Conservation (phyloP, 176 grass and related monocot species). For the Rhynchospora pubera region DNA sequence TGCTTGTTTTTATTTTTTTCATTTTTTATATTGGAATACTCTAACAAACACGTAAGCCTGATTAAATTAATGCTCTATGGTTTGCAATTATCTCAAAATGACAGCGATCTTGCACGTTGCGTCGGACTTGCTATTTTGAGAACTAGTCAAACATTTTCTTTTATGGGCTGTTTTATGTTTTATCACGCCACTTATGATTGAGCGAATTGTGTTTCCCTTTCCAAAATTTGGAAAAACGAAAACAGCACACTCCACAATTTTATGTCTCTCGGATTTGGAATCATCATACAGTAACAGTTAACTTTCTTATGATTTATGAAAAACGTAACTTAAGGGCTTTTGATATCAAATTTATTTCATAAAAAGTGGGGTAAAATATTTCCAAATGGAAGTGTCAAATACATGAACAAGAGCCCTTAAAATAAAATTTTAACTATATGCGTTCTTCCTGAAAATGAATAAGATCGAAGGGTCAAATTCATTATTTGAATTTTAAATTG, state of each 20-base stretch:
- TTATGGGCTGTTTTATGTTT: neutral
- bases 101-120: neutral
- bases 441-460: too few relatives aligned
- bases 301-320: neutral
- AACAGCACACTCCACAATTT: neutral
- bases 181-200: neutral
- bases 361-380: neutral
- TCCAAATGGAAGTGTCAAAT: neutral
- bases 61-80: neutral
- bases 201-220: neutral
- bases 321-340: neutral
- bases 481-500: too few relatives aligned
- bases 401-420: neutral
- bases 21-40: neutral
- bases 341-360: neutral
- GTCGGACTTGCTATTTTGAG: neutral
- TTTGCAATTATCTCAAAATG: neutral
- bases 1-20: too few relatives aligned
- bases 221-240: neutral
- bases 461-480: too few relatives aligned
- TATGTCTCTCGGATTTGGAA: neutral
- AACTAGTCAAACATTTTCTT: neutral
- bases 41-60: neutral
- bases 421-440: too few relatives aligned
- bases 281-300: neutral